These are phyloP conservation scores for Fraxinus xanthoxyloides DNA, from an alignment of 305 asterid genomes.

Conservation along the genomic window DNA sequence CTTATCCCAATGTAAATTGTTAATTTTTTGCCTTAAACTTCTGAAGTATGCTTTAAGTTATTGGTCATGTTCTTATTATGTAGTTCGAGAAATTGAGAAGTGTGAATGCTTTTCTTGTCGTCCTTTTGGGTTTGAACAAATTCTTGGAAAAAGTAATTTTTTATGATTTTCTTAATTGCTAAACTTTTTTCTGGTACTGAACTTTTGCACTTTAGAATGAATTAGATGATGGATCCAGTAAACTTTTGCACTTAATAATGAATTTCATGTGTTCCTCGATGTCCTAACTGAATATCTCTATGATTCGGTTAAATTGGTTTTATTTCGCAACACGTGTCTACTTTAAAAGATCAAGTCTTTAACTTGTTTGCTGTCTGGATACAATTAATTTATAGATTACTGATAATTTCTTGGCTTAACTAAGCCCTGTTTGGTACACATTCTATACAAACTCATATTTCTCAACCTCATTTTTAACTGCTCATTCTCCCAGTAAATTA, in stretches of 20 bases:
- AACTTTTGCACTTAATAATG: slow-evolving; percentile 12
- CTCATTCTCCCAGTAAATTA: background rate
- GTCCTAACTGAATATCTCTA: background rate
- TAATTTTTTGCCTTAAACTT: slow-evolving; percentile 5
- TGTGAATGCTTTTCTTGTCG: slow-evolving; percentile 27
- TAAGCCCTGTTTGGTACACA: background rate
- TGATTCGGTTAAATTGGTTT: background rate
- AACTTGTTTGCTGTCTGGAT: background rate
- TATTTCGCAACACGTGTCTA: background rate
- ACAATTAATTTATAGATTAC: background rate
- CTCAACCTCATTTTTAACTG: background rate
- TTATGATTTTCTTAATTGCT: slow-evolving; percentile 26
- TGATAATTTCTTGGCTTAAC: background rate
- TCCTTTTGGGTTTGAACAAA: background rate
- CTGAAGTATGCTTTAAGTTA: background rate
- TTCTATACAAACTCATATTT: background rate
- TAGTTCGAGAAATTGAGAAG: slow-evolving; percentile 37
- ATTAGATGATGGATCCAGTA: background rate
- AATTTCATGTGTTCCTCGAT: background rate
- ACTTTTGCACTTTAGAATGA: background rate
- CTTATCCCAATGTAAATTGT: slow-evolving; percentile 41
- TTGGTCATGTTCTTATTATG: slow-evolving; percentile 23
- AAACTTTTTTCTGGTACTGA: background rate
- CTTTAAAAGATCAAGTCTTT: background rate
- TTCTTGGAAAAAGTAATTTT: slow-evolving; percentile 34